phyloP scores from a whole-genome alignment of 1,139 yeast species.

The Hemisphaericaspora xylanilytica region DNA sequence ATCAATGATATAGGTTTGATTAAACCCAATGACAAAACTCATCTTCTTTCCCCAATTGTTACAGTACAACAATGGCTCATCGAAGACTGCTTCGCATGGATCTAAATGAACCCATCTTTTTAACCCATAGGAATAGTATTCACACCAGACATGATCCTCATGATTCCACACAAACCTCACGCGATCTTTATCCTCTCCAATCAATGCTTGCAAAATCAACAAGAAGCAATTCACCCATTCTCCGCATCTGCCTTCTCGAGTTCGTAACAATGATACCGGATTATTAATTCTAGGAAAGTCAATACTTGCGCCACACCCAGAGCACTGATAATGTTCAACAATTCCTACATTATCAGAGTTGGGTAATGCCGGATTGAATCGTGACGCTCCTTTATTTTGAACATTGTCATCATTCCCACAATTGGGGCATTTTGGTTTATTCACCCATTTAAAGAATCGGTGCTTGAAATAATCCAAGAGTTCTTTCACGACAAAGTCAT shows the following conservation, averaged over 20 bases:
- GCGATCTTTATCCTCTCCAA: slow-evolving; percentile 43
- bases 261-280: slow-evolving; percentile 57
- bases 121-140: slow-evolving; percentile 62
- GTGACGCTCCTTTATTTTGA: slow-evolving; percentile 18
- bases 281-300: slow-evolving; percentile 78
- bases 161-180: slow-evolving; percentile 79
- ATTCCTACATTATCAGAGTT: slow-evolving; percentile 34
- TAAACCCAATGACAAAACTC: slow-evolving; percentile 80
- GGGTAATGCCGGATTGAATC: slow-evolving; percentile 8
- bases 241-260: slow-evolving; percentile 83
- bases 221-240: slow-evolving; percentile 92
- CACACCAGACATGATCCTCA: slow-evolving; percentile 98
- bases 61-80: slow-evolving; percentile 73
- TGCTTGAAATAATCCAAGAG: slow-evolving; percentile 74
- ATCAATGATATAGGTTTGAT: slow-evolving; percentile 60
- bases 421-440: slow-evolving; percentile 57
- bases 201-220: slow-evolving; percentile 60
- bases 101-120: slow-evolving; percentile 86
- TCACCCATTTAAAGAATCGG: slow-evolving; percentile 82
- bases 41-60: slow-evolving; percentile 91
- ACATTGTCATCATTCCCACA: slow-evolving; percentile 34
- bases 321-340: slow-evolving; percentile 65
- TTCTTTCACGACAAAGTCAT: slow-evolving; percentile 70
- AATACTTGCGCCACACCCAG: slow-evolving; percentile 41
- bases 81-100: slow-evolving; percentile 83